Percentiles rank a stretch among this genome's conserved stretches.
Conservation (phyloP, 2,329 filamentous ascomycete genomes). For the Beauveria sp. region DNA sequence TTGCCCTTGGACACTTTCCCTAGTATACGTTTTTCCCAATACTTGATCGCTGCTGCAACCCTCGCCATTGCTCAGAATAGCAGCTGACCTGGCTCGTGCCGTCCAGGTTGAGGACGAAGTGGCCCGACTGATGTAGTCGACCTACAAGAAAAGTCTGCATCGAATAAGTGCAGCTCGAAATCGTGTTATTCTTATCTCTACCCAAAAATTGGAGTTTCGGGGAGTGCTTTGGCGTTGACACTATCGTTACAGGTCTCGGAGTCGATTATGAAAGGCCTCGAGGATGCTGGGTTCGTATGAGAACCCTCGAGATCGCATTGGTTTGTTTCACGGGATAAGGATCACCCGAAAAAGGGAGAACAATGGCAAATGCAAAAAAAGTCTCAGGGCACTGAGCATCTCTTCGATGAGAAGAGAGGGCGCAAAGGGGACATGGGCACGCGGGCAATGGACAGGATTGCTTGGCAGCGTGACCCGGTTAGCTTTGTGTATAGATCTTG, state of each 20-base stretch:
- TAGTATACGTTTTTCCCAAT: background rate
- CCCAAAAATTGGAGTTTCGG: background rate
- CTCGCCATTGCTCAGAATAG: background rate
- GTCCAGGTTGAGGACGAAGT: conserved; percentile 80
- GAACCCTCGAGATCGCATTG: background rate
- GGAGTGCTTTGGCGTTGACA: conserved; percentile 11
- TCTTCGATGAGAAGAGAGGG: conserved; percentile 28
- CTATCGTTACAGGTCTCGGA: conserved; percentile 25
- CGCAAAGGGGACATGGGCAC: conserved; percentile 18
- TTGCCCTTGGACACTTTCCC: background rate
- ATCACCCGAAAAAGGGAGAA: background rate
- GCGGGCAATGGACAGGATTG: conserved; percentile 11
- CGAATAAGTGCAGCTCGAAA: background rate
- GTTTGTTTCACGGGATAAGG: background rate
- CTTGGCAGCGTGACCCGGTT: conserved; percentile 20
- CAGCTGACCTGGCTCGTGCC: conserved; percentile 33
- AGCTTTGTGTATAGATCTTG: conserved; percentile 36
- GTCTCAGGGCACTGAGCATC: conserved; percentile 25
- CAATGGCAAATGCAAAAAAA: conserved; percentile 15
- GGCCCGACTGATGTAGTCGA: conserved; percentile 74
- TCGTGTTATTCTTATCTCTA: conserved; percentile 12
- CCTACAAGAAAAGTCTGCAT: background rate
- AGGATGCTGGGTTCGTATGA: conserved; percentile 34
- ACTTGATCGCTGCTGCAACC: background rate
- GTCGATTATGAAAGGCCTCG: conserved; percentile 29